Conservation (phyloP, 352 stramenopile genomes). For the Pythium phragmiticola region DNA sequence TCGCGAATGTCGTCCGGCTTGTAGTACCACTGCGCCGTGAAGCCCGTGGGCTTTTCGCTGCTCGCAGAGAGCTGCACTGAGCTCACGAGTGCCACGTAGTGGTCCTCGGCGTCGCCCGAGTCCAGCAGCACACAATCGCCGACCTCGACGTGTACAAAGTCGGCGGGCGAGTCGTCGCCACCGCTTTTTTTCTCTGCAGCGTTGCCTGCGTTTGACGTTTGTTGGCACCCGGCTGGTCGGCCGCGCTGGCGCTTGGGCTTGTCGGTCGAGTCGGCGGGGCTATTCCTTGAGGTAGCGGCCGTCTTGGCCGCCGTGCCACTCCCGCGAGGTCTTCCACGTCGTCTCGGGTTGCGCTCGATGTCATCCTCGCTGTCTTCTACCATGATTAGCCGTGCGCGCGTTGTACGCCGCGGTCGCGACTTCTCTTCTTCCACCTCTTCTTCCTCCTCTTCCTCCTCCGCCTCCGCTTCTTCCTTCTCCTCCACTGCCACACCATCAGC, state of each 20-base stretch:
- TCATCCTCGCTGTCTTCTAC: conserved; percentile 8
- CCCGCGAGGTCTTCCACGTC: conserved; percentile 5
- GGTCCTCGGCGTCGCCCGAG: conserved; percentile 61
- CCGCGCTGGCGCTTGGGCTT: conserved; percentile 20
- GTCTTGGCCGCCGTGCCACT: neutral
- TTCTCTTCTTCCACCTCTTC: conserved; percentile 38
- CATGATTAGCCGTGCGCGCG: conserved; percentile 7
- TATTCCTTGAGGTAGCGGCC: neutral
- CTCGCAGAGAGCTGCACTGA: conserved; percentile 65
- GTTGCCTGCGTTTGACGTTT: neutral
- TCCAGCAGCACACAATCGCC: conserved; percentile 80
- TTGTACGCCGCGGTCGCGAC: neutral
- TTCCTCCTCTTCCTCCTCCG: conserved; percentile 40
- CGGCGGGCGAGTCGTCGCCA: conserved; percentile 32
- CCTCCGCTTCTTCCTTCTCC: conserved; percentile 3
- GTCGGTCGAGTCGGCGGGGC: neutral
- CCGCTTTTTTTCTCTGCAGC: neutral
- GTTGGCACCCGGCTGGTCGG: neutral
- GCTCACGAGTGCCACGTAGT: conserved; percentile 75
- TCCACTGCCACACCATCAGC: neutral
- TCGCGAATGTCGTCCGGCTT: conserved; percentile 71
- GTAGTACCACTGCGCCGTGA: conserved; percentile 87
- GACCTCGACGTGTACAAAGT: conserved; percentile 68
- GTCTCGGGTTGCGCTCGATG: conserved; percentile 4
- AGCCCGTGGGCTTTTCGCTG: conserved; percentile 43